A percentile compares a stretch with the other conserved stretches of the same genome.
These are phyloP conservation scores for Turritis glabra DNA, from an alignment of 345 rosid genomes.

Conservation along the genomic window DNA sequence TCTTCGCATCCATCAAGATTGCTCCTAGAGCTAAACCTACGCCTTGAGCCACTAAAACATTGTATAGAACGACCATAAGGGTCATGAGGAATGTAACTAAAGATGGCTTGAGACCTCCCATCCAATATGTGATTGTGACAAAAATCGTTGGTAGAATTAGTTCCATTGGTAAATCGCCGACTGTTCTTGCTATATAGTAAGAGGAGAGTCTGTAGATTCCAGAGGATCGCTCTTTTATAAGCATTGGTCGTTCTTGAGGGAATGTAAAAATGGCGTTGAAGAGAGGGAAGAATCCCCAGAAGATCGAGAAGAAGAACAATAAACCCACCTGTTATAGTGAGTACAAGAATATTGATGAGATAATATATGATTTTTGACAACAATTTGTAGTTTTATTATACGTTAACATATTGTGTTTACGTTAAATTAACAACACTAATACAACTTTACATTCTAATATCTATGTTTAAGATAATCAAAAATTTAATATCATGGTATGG, in stretches of 20 bases:
- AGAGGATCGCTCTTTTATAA: constrained; percentile 82
- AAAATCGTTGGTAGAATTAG: constrained; percentile 85
- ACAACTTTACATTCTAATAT: too few species aligned
- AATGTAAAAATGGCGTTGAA: constrained; percentile 79
- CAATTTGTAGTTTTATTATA: background rate
- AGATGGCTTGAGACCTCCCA: constrained; percentile 93
- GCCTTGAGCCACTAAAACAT: constrained; percentile 84
- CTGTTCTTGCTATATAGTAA: constrained; percentile 71
- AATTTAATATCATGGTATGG: background rate
- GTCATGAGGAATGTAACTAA: constrained; percentile 60
- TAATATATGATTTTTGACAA: background rate
- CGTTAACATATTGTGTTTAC: too few species aligned
- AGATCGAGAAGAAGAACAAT: constrained; percentile 85
- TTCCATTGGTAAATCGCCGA: constrained; percentile 95
- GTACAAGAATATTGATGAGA: background rate
- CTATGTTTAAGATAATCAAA: background rate
- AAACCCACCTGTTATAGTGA: constrained; percentile 67
- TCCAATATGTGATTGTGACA: constrained; percentile 80
- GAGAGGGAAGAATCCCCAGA: constrained; percentile 92
- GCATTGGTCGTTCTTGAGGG: constrained; percentile 88
- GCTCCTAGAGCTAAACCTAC: constrained; percentile 90
- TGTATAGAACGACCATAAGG: constrained; percentile 64
- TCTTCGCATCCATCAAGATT: constrained; percentile 76
- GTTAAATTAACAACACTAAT: too few species aligned
- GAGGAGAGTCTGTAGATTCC: constrained; percentile 94